phyloP scores from a whole-genome alignment of 371 early-diverging fungal genomes.

The Haplosporangium sp. region DNA sequence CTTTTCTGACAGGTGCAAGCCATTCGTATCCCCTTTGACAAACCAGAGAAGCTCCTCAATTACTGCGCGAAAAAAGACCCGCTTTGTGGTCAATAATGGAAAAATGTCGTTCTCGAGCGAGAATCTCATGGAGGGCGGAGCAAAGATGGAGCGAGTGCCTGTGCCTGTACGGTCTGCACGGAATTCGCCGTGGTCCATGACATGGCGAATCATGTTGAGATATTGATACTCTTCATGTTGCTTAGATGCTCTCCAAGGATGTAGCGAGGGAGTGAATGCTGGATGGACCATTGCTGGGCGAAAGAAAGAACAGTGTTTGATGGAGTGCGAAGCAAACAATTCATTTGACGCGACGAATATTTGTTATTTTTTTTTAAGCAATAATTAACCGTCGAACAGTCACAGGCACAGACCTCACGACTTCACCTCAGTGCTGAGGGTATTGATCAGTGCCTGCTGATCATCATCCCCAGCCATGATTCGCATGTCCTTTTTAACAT shows the following conservation, averaged over 20 bases:
- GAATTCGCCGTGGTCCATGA: conserved; percentile 83
- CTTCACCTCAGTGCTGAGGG: no score
- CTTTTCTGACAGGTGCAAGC: conserved; percentile 81
- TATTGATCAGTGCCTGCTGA: no score
- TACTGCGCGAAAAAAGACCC: conserved; percentile 92
- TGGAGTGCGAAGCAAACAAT: neutral
- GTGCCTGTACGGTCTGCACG: conserved; percentile 97
- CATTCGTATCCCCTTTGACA: conserved; percentile 94
- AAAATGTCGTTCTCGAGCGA: conserved; percentile 81
- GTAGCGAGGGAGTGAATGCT: conserved; percentile 38
- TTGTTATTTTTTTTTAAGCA: no score
- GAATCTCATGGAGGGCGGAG: conserved; percentile 94
- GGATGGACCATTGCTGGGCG: conserved; percentile 23
- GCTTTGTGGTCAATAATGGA: conserved; percentile 98
- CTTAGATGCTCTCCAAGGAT: conserved; percentile 40
- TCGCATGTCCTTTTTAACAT: no score
- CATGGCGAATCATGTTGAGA: conserved; percentile 82
- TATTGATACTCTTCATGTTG: conserved; percentile 93
- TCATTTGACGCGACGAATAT: no score
- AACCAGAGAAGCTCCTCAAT: conserved; percentile 99
- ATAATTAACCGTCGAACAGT: no score
- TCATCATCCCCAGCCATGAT: no score
- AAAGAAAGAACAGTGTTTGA: neutral
- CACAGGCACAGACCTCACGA: no score
- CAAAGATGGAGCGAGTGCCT: conserved; percentile 95